phyloP scores from a whole-genome alignment of 352 stramenopile species.

The Phytophthora citricola region DNA sequence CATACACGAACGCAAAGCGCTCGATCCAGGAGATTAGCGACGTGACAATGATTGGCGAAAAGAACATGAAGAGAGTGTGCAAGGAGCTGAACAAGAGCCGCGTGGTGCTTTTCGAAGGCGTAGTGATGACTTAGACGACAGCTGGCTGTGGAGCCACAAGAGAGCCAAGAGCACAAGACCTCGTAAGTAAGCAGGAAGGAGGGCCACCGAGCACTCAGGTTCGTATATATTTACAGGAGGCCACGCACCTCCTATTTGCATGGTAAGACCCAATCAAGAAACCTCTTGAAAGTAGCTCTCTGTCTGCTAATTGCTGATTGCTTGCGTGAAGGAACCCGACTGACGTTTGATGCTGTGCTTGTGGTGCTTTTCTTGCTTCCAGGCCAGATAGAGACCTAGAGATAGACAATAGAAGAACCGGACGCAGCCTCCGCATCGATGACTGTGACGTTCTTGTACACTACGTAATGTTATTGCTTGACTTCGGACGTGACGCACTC shows the following conservation, averaged over 20 bases:
- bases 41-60: constrained; percentile 82
- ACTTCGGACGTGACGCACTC: constrained; percentile 22
- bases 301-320: constrained; percentile 13
- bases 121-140: constrained; percentile 59
- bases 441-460: constrained; percentile 34
- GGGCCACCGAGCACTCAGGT: constrained; percentile 34
- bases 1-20: constrained; percentile 82
- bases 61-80: constrained; percentile 87
- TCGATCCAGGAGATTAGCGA: constrained; percentile 86
- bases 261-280: constrained; percentile 50
- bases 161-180: constrained; percentile 23
- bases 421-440: constrained; percentile 12
- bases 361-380: constrained; percentile 19
- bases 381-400: constrained; percentile 37
- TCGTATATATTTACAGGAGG: constrained; percentile 69
- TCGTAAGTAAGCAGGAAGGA: constrained; percentile 41
- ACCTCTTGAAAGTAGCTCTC: constrained; percentile 31
- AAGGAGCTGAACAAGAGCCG: constrained; percentile 89
- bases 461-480: constrained; percentile 42
- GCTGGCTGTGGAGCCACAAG: constrained; percentile 20
- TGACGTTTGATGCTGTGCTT: constrained; percentile 27
- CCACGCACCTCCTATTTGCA: constrained; percentile 43
- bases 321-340: constrained; percentile 10
- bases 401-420: constrained; percentile 39
- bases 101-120: constrained; percentile 77